Base-by-base conservation (phyloP, 257 asterid species). In the Catharanthus roseus region DNA sequence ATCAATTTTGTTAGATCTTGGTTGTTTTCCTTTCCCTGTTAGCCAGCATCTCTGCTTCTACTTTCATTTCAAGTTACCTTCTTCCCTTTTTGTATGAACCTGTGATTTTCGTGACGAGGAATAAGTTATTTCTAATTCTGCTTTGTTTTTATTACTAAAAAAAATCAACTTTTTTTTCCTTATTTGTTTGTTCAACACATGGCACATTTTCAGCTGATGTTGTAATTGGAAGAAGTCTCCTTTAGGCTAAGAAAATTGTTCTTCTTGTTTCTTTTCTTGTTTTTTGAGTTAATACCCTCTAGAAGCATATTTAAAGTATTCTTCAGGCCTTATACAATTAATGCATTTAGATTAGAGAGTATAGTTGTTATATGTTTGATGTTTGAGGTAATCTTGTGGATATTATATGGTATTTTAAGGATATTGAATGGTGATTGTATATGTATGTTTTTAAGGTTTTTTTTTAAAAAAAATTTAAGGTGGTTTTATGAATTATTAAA, bases 221-320 rank as follows among this genome's bases (percentile, higher is more conserved):
- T 77, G 77, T 80, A 57, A 42, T 80, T 31, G 91, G 86, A 77
- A 86, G 96, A 72, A 89, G 84, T 81, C 87, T 90, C 31, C 93
- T 90, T 71, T 95, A 86, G 75, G 82, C 85, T 75, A 87, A 75
- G 87, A 85, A 79, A 83, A 70, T 95, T 90, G 84, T 9, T 77
- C 42, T 74, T 56, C 75, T 72, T 49, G 66, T 31, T 72, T 76
- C 53, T 4, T 58, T 18, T 2, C 39, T 51, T 41, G 1, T 4
- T 53, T 68, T 63, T 26, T 9, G 18, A 67, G 16, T 62, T 38
- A 38, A 61, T 53, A 26, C 42, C 61, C 38, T 28, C 31, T 58
- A 29, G 18, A 15, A 57, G 39, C 38, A 26, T 64, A 34, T 47
- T 7, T 31, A n/a, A n/a, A n/a, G n/a, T n/a, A n/a, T n/a, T n/a